These are phyloP conservation scores for Plenodomus tracheiphilus DNA, from an alignment of 2,329 filamentous ascomycete genomes.

Conservation along the genomic window DNA sequence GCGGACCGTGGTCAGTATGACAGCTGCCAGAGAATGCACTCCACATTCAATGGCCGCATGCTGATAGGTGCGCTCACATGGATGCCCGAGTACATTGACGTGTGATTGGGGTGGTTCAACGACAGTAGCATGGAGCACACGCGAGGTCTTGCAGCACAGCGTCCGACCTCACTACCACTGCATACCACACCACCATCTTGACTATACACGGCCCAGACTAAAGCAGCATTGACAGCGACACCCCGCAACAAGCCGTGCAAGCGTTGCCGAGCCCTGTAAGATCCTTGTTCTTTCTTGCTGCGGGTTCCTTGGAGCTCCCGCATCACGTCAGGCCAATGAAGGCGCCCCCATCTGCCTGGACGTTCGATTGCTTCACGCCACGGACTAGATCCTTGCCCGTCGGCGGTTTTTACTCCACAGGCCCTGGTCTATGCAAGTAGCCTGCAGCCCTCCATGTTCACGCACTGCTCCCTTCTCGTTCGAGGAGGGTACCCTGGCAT, in stretches of 20 bases:
- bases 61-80: conserved; percentile 30
- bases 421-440: conserved; percentile 39
- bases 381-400: conserved; percentile 43
- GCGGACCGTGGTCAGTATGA: conserved; percentile 41
- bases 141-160: conserved; percentile 21
- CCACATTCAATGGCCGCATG: neutral
- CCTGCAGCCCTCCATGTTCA: conserved; percentile 41
- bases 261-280: conserved; percentile 47
- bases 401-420: conserved; percentile 45
- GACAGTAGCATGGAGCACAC: conserved; percentile 35
- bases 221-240: conserved; percentile 36
- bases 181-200: conserved; percentile 10
- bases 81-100: conserved; percentile 11
- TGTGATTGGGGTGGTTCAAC: conserved; percentile 30
- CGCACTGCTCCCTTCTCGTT: conserved; percentile 41
- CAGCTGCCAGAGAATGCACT: conserved; percentile 27
- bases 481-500: conserved; percentile 38
- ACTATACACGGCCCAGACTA: conserved; percentile 26
- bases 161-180: conserved; percentile 26
- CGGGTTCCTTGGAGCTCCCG: conserved; percentile 45
- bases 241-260: conserved; percentile 45
- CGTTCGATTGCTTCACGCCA: conserved; percentile 43
- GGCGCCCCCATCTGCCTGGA: conserved; percentile 38
- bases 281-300: conserved; percentile 34
- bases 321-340: conserved; percentile 43